phyloP scores from a whole-genome alignment of 2,329 filamentous ascomycete genomes.

The Diatrype stigma region DNA sequence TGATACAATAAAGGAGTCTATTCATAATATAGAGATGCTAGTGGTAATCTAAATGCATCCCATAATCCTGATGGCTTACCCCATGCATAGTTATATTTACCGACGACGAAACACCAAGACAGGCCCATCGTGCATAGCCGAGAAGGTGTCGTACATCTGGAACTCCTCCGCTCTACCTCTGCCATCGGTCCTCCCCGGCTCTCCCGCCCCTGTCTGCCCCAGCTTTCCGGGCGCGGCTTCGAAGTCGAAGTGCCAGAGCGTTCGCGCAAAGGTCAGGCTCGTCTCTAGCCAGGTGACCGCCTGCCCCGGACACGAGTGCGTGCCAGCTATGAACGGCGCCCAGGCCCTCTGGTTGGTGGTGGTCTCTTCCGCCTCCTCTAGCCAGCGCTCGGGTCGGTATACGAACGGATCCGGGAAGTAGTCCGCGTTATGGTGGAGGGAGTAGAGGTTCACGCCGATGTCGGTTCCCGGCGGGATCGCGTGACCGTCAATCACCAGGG shows the following conservation, averaged over 20 bases:
- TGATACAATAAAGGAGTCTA: too few relatives aligned
- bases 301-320: background rate
- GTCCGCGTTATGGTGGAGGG: slow-evolving; percentile 36
- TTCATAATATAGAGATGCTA: too few relatives aligned
- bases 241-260: slow-evolving; percentile 5
- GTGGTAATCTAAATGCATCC: too few relatives aligned
- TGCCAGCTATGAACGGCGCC: background rate
- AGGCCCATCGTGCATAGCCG: background rate
- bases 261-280: background rate
- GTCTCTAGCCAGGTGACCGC: background rate
- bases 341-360: background rate
- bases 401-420: slow-evolving; percentile 37
- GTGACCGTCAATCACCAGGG: background rate
- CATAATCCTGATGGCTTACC: too few relatives aligned
- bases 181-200: background rate
- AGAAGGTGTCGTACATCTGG: slow-evolving; percentile 3
- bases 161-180: slow-evolving; percentile 1
- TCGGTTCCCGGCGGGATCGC: slow-evolving; percentile 2
- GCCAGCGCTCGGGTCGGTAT: slow-evolving; percentile 41
- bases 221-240: slow-evolving; percentile 20
- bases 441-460: slow-evolving; percentile 37
- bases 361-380: slow-evolving; percentile 9
- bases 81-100: too few relatives aligned
- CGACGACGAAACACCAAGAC: background rate
- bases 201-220: background rate